Evolutionary conservation across 331 rosid genomes (phyloP).

Genomic region (Rosa hybrid): DNA sequence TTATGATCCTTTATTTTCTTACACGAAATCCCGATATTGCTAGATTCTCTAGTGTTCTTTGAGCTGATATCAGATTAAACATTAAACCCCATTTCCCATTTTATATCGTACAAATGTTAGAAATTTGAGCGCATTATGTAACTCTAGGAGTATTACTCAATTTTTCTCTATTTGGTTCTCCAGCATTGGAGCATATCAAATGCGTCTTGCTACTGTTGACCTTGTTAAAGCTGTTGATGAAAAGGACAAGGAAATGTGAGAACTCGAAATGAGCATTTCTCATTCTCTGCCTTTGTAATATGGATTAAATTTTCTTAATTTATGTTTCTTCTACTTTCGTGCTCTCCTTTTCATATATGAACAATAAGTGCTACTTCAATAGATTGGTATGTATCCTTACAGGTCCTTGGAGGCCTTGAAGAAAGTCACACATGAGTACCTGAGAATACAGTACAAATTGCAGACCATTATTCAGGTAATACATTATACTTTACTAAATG

Average conservation of each 20-base stretch:
- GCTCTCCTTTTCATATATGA: neutral
- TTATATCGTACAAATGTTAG: neutral
- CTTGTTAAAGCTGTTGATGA: slow-evolving; percentile 23
- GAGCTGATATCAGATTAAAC: neutral
- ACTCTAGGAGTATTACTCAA: neutral
- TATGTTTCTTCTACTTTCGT: neutral
- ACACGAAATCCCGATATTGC: neutral
- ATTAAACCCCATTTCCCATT: neutral
- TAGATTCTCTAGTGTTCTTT: neutral
- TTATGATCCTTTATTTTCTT: neutral
- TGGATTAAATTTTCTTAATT: neutral
- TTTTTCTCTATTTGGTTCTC: slow-evolving; percentile 1
- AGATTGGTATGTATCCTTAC: neutral
- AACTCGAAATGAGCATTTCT: neutral
- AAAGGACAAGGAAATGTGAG: slow-evolving; percentile 21
- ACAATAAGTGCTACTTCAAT: neutral
- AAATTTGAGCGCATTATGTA: neutral
- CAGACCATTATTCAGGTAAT: slow-evolving; percentile 24
- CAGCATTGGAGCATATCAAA: slow-evolving; percentile 27
- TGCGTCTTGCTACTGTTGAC: slow-evolving; percentile 15
- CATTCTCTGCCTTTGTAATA: neutral
- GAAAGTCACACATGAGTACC: slow-evolving; percentile 14
- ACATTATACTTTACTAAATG: neutral
- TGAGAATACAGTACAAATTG: slow-evolving; percentile 20
- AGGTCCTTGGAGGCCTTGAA: slow-evolving; percentile 21